Base-by-base conservation (phyloP, 1,284 basidiomycete genomes). In the Cutaneotrichosporon daszewskae region DNA sequence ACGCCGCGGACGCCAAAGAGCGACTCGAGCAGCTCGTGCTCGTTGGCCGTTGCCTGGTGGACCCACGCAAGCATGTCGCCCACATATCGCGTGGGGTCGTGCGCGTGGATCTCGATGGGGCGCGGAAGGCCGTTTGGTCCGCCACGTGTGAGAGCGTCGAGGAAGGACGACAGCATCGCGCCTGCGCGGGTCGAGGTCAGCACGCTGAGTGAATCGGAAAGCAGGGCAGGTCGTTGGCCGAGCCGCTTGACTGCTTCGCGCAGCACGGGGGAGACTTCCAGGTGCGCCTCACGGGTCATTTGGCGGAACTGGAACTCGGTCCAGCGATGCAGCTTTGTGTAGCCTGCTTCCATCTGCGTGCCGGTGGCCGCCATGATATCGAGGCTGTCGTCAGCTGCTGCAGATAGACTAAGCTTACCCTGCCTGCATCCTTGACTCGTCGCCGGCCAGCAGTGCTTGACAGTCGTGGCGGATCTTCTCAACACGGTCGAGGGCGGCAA, bases 1-100 rank as follows among this genome's bases (percentile, higher is more conserved):
- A 76, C 63, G 31, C 82, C 81, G 43, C 76, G 79, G 39, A 88
- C 64, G 8, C 79, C 83, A 56, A 95, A 94, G 27, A 95, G 69
- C 23, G 79, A 76, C 60, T 94, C 89, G 17, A 96, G 75, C 59
- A 91, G 89, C 70, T 98, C 95, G 38, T 85, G 83, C 68, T 98
- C 94, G 4, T 84, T 85, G 0, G 94, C 94, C 47, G 95, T 90
- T 0, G 85, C 79, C 55, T 98, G 95, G 70, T 98, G 94, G 1
- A 97, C 83, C 95, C 94, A 98, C 0, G 92, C 94, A 4, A 98
- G 80, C 88, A 98, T 97, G 67, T 97, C 94, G 16, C 94, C 92
- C 13, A 95, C 83, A 65, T 98, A 98, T 20, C 94, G 82, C 51
- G 90, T 78, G 0, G 94, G 91, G 65, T 98, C 94, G 60, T 98